Base-by-base conservation (phyloP, 176 grass and related monocot genomes). In the Juncus effusus region DNA sequence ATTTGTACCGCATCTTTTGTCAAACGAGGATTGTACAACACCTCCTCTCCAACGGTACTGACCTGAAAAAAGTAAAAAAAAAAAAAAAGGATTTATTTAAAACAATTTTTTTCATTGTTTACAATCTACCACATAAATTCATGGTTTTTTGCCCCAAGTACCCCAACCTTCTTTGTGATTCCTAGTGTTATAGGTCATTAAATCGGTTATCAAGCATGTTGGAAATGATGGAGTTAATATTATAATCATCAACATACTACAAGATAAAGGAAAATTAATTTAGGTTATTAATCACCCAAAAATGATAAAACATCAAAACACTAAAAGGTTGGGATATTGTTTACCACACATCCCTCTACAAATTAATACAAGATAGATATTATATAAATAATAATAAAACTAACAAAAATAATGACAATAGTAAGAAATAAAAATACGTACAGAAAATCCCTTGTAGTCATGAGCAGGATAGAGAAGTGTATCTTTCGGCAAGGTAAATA, bases 371-470 rank as follows among this genome's bases (percentile, higher is more conserved):
- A 28, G 19, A 28, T 28, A 28, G 19, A 28, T 28, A 28, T 28
- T 28, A 28, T 28, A 28, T n/a, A 28, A 28, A 28, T 28, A 28
- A 28, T 28, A 28, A 52, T 56, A 6, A 16, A 40, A 56, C n/a
- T 51, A 47, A 47, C 44, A 47, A 47, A 5, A 47, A 47, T 47
- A 47, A 47, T 47, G 44, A 47, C 44, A 47, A 47, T 47, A 9
- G 9, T 47, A 9, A 9, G 44, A 28, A 28, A 28, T 47, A 47
- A 47, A 47, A 47, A 47, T 69, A 62, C 80, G 73, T 86, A 97
- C 88, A 60, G 82, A 84, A 78, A 89, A 99, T 51, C 94, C 94
- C 80, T 93, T 93, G 73, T 99, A 99, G 73, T 99, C 94, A 80
- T 99, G 94, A 54, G 16, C 83, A 69, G 94, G 94, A 82, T 93